Evolutionary conservation across 1,284 basidiomycete species (phyloP).

Genomic region (Porodaedalea pini): DNA sequence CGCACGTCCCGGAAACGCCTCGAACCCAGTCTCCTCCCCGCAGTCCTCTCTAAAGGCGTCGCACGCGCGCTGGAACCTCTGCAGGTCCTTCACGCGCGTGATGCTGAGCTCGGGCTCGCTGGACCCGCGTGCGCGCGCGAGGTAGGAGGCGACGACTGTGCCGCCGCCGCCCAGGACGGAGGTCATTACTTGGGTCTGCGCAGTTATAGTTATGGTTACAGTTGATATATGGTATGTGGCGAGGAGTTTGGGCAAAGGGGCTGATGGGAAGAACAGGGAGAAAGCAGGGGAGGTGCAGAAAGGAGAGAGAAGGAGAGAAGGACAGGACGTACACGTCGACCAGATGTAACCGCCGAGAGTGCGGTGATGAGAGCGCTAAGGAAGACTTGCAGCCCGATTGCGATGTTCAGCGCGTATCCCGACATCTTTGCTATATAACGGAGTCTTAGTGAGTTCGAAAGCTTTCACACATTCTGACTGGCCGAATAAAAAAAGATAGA

Average conservation of each 20-base stretch:
- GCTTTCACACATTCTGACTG: not conserved
- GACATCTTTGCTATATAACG: slow-evolving; percentile 40
- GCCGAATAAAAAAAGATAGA: not conserved
- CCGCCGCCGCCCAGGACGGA: slow-evolving; percentile 47
- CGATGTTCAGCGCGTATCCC: slow-evolving; percentile 49
- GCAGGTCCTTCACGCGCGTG: slow-evolving; percentile 51
- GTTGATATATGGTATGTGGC: too few species aligned
- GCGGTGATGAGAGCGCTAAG: slow-evolving; percentile 66
- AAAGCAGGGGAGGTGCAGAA: too few species aligned
- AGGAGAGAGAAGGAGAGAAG: not conserved
- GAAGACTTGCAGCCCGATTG: slow-evolving; percentile 53
- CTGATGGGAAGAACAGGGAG: too few species aligned
- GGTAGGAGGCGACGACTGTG: slow-evolving; percentile 66
- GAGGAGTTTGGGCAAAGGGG: too few species aligned
- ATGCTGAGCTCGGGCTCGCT: slow-evolving; percentile 60
- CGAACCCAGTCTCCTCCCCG: slow-evolving; percentile 35
- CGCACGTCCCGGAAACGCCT: too few species aligned
- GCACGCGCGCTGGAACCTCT: slow-evolving; percentile 59
- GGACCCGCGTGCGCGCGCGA: slow-evolving; percentile 64
- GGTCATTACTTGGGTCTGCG: slow-evolving; percentile 31
- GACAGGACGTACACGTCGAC: slow-evolving; percentile 30
- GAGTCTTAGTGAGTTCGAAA: not conserved
- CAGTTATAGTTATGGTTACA: not conserved
- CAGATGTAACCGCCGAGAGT: slow-evolving; percentile 47
- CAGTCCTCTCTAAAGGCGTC: slow-evolving; percentile 53